Conservation (phyloP, 257 asterid species). For the Solanum ahanhuiri region DNA sequence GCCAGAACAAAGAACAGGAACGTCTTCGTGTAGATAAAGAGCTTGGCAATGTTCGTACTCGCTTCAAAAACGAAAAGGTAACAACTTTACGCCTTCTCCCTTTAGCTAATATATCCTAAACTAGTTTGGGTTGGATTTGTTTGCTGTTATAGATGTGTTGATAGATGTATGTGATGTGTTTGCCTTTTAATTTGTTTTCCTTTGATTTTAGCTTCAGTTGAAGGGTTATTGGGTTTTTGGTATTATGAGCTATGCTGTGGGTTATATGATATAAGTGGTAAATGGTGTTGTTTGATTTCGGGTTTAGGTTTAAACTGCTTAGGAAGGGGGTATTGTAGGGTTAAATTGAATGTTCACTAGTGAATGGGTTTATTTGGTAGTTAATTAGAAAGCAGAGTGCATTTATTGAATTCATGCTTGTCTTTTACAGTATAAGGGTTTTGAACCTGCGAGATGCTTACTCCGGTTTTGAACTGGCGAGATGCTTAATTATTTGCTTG, state of each 20-base stretch:
- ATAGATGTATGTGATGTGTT: not conserved
- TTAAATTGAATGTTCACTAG: not conserved
- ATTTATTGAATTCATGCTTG: constrained; percentile 43
- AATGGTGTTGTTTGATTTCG: not conserved
- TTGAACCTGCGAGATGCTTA: not conserved
- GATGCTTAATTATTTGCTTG: not conserved
- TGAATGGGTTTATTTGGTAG: not conserved
- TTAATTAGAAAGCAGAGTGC: not conserved
- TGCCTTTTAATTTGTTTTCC: not conserved
- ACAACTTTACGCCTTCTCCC: not conserved
- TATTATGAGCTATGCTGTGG: not conserved
- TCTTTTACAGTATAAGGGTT: not conserved
- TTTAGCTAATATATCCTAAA: not conserved
- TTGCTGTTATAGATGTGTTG: not conserved
- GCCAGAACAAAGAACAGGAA: constrained; percentile 93
- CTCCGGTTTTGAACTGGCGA: not conserved
- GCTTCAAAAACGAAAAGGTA: constrained; percentile 92
- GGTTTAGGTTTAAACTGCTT: not conserved
- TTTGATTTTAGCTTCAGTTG: not conserved
- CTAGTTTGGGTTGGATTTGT: not conserved
- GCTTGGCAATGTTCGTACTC: constrained; percentile 88
- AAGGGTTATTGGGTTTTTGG: not conserved
- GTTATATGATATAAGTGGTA: not conserved
- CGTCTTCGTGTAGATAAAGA: constrained; percentile 98
- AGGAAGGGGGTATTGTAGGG: not conserved